phyloP scores from a whole-genome alignment of 306 rosid genomes.

The Lagenaria siceraria region DNA sequence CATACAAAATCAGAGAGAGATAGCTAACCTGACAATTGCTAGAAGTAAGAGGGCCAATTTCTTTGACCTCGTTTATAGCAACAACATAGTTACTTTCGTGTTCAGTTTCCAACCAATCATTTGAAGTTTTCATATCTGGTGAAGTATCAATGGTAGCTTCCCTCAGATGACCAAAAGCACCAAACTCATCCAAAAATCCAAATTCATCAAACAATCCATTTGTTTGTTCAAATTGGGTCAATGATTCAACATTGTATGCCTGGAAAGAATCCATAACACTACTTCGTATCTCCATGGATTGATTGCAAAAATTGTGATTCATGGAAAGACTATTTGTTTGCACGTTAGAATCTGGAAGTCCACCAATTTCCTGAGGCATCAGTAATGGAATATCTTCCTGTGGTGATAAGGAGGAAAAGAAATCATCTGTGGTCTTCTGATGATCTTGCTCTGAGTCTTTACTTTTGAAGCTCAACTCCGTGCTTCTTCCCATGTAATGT shows the following conservation, averaged over 20 bases:
- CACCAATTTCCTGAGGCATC: conserved; percentile 29
- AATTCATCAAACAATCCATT: conserved; percentile 26
- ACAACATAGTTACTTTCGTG: conserved; percentile 1
- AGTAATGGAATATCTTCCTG: conserved; percentile 32
- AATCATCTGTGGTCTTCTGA: conserved; percentile 2
- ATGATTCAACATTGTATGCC: conserved; percentile 13
- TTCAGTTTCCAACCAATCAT: conserved; percentile 14
- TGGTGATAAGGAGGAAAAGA: conserved; percentile 20
- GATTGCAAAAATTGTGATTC: conserved; percentile 18
- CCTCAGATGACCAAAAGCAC: conserved; percentile 18
- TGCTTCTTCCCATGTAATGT: conserved; percentile 35
- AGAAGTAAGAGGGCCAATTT: conserved; percentile 21
- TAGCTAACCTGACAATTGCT: conserved; percentile 28
- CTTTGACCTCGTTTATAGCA: conserved; percentile 8
- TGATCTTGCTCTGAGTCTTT: conserved; percentile 11
- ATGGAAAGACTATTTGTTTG: conserved; percentile 6
- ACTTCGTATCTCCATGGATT: conserved; percentile 15
- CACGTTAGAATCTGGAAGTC: conserved; percentile 16
- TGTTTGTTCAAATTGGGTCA: conserved; percentile 20
- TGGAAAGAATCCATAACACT: conserved; percentile 10
- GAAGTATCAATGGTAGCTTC: conserved; percentile 7
- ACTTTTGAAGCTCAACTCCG: conserved; percentile 12
- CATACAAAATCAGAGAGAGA: not conserved
- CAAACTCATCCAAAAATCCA: conserved; percentile 22
- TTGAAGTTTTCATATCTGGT: not conserved